Base-by-base conservation (phyloP, 1,139 yeast genomes). In the Zygotorulaspora mrakii region DNA sequence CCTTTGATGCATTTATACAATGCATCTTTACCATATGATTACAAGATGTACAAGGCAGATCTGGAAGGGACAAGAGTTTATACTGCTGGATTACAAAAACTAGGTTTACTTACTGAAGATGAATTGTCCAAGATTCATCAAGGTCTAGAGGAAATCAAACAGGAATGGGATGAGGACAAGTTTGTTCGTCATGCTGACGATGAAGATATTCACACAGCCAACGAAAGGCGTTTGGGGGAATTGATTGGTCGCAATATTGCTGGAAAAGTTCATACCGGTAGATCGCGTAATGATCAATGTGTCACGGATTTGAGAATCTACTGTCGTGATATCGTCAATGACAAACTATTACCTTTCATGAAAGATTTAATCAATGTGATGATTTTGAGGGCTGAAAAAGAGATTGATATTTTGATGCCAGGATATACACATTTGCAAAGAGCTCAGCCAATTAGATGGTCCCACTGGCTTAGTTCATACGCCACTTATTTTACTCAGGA, bases 391-490 rank as follows among this genome's bases (percentile, higher is more conserved):
- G 96, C 95, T 3, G 81, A 77, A 55, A 65, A 71, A 35, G 99
- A 91, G 67, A 84, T 91, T 45, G 95, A 83, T 53, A 85, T 83
- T 17, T 73, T 91, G 61, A 89, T 91, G 97, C 99, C 99, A 8
- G 99, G 99, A 24, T 91, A 91, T 68, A 91, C 99, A 11, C 99
- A 91, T 68, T 72, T 91, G 64, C 99, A 91, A 73, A 83, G 96
- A 63, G 98, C 98, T 3, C 99, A 91, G 66, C 99, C 99, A 17
- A 91, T 91, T 60, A 79, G 99, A 68, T 91, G 99, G 99, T 73
- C 97, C 1, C 99, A 91, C 64, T 89, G 96, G 96, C 71, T 91
- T 52, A 79, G 94, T 50, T 82, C 88, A 57, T 91, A 91, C 59
- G 97, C 96, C 29, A 91, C 97, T 3, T 91, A 88, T 64, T 82